Evolutionary conservation across 192 early-diverging fungal species (phyloP).

Genomic region (Backusella luteola): DNA sequence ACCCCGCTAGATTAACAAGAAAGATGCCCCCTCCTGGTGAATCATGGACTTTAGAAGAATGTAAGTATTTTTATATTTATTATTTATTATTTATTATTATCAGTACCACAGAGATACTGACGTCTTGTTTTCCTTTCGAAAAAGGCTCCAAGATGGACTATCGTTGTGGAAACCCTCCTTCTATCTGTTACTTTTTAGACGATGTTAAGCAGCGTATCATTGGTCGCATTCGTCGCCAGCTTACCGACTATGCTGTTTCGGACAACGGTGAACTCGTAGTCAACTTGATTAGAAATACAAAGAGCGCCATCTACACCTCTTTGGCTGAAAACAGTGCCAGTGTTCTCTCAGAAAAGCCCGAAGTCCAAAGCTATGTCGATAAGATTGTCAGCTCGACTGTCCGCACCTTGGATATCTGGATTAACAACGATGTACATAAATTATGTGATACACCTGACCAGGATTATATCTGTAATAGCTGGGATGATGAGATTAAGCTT

Average conservation of each 20-base stretch:
- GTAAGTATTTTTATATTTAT: conserved; percentile 12
- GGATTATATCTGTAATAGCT: conserved; percentile 28
- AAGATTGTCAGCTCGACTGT: conserved; percentile 22
- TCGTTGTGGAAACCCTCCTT: conserved; percentile 59
- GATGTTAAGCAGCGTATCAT: conserved; percentile 31
- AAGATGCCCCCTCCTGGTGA: conserved; percentile 47
- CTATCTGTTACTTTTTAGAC: conserved; percentile 52
- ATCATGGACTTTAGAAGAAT: conserved; percentile 51
- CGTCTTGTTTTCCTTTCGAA: background rate
- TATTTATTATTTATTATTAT: background rate
- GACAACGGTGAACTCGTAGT: conserved; percentile 27
- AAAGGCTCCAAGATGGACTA: conserved; percentile 49
- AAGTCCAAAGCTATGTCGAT: conserved; percentile 17
- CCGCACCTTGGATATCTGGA: conserved; percentile 23
- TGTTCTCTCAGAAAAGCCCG: conserved; percentile 22
- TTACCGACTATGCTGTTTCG: conserved; percentile 19
- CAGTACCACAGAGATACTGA: background rate
- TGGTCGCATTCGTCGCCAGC: conserved; percentile 23
- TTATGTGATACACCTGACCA: conserved; percentile 23
- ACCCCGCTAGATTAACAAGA: conserved; percentile 40
- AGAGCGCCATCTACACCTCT: conserved; percentile 12
- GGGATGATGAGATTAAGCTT: conserved; percentile 35
- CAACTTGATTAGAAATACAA: conserved; percentile 19
- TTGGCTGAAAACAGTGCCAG: conserved; percentile 27
- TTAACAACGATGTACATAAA: conserved; percentile 17